These are phyloP conservation scores for Pythium apleroticum DNA, from an alignment of 352 stramenopile genomes.

Conservation along the genomic window DNA sequence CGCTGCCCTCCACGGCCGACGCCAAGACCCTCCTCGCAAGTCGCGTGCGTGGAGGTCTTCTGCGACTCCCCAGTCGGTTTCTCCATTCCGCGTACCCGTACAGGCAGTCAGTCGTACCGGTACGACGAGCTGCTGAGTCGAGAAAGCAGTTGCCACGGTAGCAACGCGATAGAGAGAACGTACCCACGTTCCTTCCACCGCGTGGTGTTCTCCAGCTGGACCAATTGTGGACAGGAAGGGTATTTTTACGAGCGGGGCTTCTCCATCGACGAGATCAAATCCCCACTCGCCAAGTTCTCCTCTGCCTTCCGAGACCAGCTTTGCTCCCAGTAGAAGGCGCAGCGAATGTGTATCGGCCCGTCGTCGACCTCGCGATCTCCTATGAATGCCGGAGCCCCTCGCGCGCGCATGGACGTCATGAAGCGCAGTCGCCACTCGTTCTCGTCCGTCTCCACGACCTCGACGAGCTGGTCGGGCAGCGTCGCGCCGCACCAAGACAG, in stretches of 20 bases:
- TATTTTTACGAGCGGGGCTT: slow-evolving; percentile 5
- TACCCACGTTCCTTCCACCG: background rate
- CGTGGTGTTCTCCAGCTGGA: background rate
- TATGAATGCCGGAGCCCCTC: slow-evolving; percentile 8
- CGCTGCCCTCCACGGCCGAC: background rate
- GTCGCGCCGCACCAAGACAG: slow-evolving; percentile 46
- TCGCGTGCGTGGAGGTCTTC: background rate
- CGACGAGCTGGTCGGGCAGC: slow-evolving; percentile 63
- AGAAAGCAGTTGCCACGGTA: slow-evolving; percentile 2
- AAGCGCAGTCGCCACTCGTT: slow-evolving; percentile 39
- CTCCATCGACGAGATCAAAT: slow-evolving; percentile 2
- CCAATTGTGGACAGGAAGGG: background rate
- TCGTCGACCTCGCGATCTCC: background rate
- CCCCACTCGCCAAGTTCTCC: slow-evolving; percentile 6
- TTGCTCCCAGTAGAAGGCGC: background rate
- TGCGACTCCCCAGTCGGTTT: background rate
- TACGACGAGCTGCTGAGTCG: background rate
- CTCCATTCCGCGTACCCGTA: background rate
- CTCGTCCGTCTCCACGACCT: slow-evolving; percentile 69
- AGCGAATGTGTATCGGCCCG: slow-evolving; percentile 25
- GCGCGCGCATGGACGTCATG: slow-evolving; percentile 16
- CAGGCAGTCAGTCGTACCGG: background rate
- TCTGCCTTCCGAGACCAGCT: background rate
- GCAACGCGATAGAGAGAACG: background rate
- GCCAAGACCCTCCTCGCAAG: background rate